Evolutionary conservation across 306 rosid species (phyloP), one percentile per base, ranked within the genome.

Genomic region (Ziziphus jujuba): DNA sequence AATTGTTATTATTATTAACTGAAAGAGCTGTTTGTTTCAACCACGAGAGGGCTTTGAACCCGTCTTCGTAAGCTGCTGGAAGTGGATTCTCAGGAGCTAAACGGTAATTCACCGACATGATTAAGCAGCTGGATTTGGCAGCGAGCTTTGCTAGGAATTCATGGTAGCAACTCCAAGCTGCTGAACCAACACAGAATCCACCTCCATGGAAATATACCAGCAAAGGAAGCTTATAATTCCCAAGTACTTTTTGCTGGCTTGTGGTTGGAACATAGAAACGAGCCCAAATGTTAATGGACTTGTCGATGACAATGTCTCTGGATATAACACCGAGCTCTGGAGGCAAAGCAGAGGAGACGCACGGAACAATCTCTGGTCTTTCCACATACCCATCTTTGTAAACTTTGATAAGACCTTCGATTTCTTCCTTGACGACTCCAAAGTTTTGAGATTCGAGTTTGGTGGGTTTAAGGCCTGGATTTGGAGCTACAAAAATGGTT

Each of bases 61-160:
- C 98, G 59, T 92, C 98, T 70, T 92, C 95, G 55, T 85, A 89
- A 9, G 98, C 87, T 1, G 89, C 89, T 8, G 98, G 96, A 48
- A 92, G 96, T 67, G 89, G 96, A 74, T 85, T 83, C 60, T 89
- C 98, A 4, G 98, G 98, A 23, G 96, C 95, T 50, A 92, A 75
- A 35, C 96, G 80, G 49, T 92, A 92, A 45, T 92, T 81, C 2
- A 89, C 82, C 1, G 96, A 92, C 87, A 92, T 79, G 45, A 89
- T 79, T 56, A 87, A 12, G 77, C 91, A 85, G 33, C 82, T 67
- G 0, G 78, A 57, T 60, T 79, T 72, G 5, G 80, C 36, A 3
- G 89, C 76, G 25, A 89, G 77, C n/a, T 57, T 87, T 35, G 84
- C 81, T 8, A 85, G 81, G 60, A 89, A 87, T 13, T 81, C 85